Percentiles rank a stretch among this genome's conserved stretches.
Evolutionary conservation across 75 land plant genomes (phyloP).

Genomic region (Pinus taeda): DNA sequence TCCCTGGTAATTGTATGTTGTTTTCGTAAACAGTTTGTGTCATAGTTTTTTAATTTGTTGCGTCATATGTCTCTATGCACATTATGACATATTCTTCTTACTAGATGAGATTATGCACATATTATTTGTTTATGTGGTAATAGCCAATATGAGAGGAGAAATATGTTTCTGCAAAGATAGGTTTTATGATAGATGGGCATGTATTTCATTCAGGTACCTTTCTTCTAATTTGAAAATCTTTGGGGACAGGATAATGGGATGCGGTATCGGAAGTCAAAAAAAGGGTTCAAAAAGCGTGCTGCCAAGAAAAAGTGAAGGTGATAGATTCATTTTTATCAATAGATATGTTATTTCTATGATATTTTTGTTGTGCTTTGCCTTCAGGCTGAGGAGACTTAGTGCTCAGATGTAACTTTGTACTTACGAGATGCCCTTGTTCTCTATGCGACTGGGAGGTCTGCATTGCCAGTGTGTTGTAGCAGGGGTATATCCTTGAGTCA

Average conservation of each 20-base stretch:
- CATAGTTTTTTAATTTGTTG: too few relatives aligned
- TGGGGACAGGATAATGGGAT: background rate
- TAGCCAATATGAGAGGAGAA: background rate
- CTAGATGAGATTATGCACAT: background rate
- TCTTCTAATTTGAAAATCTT: background rate
- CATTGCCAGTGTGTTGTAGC: too few relatives aligned
- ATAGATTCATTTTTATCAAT: background rate
- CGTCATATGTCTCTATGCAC: background rate
- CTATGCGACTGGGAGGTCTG: too few relatives aligned
- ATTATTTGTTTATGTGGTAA: background rate
- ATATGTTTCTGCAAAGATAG: background rate
- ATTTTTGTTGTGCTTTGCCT: too few relatives aligned
- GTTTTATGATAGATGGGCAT: background rate
- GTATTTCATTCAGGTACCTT: background rate
- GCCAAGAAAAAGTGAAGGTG: conserved; percentile 2
- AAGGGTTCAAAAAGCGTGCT: background rate
- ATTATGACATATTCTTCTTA: background rate
- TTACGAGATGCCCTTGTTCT: too few relatives aligned
- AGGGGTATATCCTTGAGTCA: too few relatives aligned
- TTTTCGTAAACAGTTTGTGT: too few relatives aligned
- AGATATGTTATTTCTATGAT: too few relatives aligned
- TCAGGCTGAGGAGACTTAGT: too few relatives aligned
- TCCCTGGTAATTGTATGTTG: too few relatives aligned
- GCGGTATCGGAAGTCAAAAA: too few relatives aligned
- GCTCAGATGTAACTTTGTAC: too few relatives aligned